Evolutionary conservation across 2,329 filamentous ascomycete genomes (phyloP), one percentile per base, ranked within the genome.

Genomic region (Blumeria graminis): DNA sequence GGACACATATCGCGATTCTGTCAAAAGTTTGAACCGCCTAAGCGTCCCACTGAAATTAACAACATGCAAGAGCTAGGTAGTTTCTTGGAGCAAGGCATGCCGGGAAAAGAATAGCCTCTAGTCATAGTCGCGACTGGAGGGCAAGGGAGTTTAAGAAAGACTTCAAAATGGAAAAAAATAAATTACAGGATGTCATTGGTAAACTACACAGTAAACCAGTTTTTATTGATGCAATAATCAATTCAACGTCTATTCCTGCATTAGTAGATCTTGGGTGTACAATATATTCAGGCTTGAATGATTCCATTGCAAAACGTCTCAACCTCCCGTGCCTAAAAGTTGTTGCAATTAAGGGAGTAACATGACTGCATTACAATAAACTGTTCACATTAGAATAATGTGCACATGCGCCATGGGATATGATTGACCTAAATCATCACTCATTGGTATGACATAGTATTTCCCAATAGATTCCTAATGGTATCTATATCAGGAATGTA

Each of bases 101-200:
- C 14, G 22, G 48, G 13, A 52, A 52, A 52, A 52, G 48, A 52
- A 33, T 52, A 52, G 14, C 48, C 48, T 52, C 33, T 33, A 52
- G 48, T 11, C 6, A 52, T 10, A 52, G 48, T 52, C 48, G 22
- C 22, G 10, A 33, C 48, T 52, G 48, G 28, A 34, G 33, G 28
- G 13, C 5, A 33, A 34, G 22, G 22, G 33, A 36, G 33, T 52
- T 52, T 4, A 52, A n/a, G n/a, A n/a, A 6, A 14, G 8, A 14
- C 13, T 13, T 6, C 6, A 35, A 36, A 7, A 33, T 11, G n/a
- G 22, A 9, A 9, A 16, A n/a, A 14, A 14, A 9, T 13, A 13
- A 33, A 36, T 14, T 52, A 34, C 13, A 52, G 32, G 13, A 52
- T n/a, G 14, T 52, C 1, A 18, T 14, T 36, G 13, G 22, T 34